Percentiles rank a stretch among this genome's conserved stretches.
phyloP scores from a whole-genome alignment of 2,329 filamentous ascomycete species.

The Calonectria leucothoes region DNA sequence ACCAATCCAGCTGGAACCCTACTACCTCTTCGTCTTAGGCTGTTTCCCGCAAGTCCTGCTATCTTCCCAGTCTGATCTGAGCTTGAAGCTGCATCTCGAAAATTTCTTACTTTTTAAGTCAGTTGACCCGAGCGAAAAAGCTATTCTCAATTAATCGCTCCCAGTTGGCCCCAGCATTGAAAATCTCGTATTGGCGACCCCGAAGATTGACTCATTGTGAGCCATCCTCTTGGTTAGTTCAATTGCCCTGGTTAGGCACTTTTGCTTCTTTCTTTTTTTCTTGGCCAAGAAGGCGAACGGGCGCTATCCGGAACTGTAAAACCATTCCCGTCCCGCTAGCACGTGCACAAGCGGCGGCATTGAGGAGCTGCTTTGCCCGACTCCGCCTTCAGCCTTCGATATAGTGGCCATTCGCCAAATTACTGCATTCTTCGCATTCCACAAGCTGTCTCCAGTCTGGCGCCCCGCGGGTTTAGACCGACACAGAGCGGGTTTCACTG shows the following conservation, averaged over 20 bases:
- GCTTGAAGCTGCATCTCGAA: background rate
- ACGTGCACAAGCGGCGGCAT: background rate
- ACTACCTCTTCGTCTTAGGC: background rate
- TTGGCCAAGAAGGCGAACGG: background rate
- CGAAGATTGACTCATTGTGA: slow-evolving; percentile 12
- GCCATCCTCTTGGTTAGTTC: slow-evolving; percentile 8
- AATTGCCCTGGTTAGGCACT: background rate
- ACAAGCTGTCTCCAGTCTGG: background rate
- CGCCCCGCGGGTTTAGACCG: background rate
- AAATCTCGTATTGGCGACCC: background rate
- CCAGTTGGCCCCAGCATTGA: background rate
- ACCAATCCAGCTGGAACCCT: background rate
- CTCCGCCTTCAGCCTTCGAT: background rate
- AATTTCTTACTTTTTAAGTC: background rate
- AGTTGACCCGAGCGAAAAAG: background rate
- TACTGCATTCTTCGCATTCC: background rate
- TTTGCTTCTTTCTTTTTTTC: background rate
- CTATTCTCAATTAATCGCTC: slow-evolving; percentile 1
- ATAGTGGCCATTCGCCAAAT: background rate
- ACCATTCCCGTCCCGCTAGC: background rate
- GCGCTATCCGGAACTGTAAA: background rate
- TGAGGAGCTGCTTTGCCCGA: background rate
- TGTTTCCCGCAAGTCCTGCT: background rate
- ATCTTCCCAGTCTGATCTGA: background rate
- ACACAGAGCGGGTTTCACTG: background rate